Percentiles rank a stretch among this genome's conserved stretches.
Evolutionary conservation across 768 basidiomycete species (phyloP).

Genomic region (Russula compacta): DNA sequence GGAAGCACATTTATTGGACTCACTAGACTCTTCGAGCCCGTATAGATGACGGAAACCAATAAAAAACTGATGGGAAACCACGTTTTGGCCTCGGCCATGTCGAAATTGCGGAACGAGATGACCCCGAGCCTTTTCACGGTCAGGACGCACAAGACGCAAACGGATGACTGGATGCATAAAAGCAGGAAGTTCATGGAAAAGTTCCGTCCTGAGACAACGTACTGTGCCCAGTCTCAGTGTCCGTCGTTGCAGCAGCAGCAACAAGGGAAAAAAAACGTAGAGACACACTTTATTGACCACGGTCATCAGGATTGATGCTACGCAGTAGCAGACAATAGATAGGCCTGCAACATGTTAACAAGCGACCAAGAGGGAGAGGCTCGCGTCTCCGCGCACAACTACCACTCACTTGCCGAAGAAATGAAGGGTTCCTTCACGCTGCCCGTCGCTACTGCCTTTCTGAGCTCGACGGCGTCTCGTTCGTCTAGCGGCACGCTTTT

Average conservation of each 20-base stretch:
- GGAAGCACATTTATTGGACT: conserved; percentile 27
- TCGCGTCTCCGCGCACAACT: neutral
- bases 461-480: conserved; percentile 44
- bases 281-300: conserved; percentile 82
- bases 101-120: conserved; percentile 80
- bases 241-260: neutral
- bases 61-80: conserved; percentile 96
- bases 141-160: conserved; percentile 74
- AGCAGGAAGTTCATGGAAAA: conserved; percentile 98
- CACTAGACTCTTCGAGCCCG: conserved; percentile 93
- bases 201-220: conserved; percentile 84
- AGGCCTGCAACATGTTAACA: conserved; percentile 39
- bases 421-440: conserved; percentile 24
- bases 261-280: neutral
- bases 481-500: conserved; percentile 23
- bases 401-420: conserved; percentile 26
- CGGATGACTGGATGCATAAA: conserved; percentile 80
- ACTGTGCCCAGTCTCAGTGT: conserved; percentile 37
- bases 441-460: conserved; percentile 40
- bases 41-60: conserved; percentile 93
- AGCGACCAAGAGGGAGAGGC: neutral
- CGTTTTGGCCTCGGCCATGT: conserved; percentile 70
- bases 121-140: conserved; percentile 64
- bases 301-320: conserved; percentile 94
- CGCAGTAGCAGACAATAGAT: conserved; percentile 81